Base-by-base conservation (phyloP, 1,284 basidiomycete genomes). In the Cutaneotrichosporon sp. region DNA sequence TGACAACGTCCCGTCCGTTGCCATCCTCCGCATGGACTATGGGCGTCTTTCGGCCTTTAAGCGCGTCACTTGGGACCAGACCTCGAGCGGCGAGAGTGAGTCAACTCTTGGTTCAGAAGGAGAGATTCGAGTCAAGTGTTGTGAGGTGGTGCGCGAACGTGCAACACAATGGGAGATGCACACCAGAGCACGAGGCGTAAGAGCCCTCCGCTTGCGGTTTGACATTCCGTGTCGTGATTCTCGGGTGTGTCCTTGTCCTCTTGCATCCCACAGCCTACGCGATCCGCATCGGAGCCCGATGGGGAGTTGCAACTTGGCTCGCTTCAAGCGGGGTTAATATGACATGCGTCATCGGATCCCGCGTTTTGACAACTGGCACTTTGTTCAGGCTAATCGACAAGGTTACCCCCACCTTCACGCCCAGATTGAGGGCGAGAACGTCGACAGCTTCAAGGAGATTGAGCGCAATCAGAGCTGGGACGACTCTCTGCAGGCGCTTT, bases 11-110 rank as follows among this genome's bases (percentile, higher is more conserved):
- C 67, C 76, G 7, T 67, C 70, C 26, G 81, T 88, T 56, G 83
- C 83, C 65, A 71, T 88, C 14, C 75, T 87, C 46, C 82, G 83
- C n/a, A 69, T 86, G 21, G 76, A 79, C 63, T 64, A 65, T n/a
- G 76, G 61, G 9, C 66, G 71, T 34, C 62, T 79, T 22, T 64
- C 65, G 22, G 70, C 72, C 0, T 78, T 72, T 68, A 76, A 76
- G 63, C 70, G 73, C 49, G 65, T 79, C 18, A 56, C 60, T 38
- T 79, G 76, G 77, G 70, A 73, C 18, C 63, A 64, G 62, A 60
- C 63, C 2, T 66, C 67, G 38, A 69, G 73, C 60, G 71, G 72
- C n/a, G 61, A 75, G 60, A 66, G 77, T 79, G 67, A 70, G 77
- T 72, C 5, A 4, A 8, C 5, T 51, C 2, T 8, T 26, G 4